Percentiles rank a stretch among this genome's conserved stretches.
These are phyloP conservation scores for Phytophthora fragariaefolia DNA, from an alignment of 352 stramenopile species.

Conservation along the genomic window DNA sequence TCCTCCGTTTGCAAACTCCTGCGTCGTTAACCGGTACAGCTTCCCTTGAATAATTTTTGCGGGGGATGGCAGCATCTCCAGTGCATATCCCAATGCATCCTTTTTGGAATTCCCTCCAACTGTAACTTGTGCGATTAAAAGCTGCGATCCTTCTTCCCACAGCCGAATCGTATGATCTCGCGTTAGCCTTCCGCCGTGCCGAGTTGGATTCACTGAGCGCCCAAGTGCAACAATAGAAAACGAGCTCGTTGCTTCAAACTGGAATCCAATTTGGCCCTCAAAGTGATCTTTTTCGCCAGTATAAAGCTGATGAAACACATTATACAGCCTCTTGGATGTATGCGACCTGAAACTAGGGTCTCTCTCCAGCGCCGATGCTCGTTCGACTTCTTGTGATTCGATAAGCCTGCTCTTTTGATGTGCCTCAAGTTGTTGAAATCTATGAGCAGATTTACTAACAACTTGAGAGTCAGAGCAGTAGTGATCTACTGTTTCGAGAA, in stretches of 20 bases:
- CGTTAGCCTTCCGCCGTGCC: conserved; percentile 68
- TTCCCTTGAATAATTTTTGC: conserved; percentile 82
- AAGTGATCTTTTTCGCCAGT: conserved; percentile 91
- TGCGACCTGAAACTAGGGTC: conserved; percentile 52
- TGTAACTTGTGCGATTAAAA: conserved; percentile 66
- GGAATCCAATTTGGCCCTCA: conserved; percentile 89
- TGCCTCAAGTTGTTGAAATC: conserved; percentile 69
- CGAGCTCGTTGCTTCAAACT: conserved; percentile 86
- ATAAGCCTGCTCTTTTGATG: conserved; percentile 64
- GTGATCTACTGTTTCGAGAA: conserved; percentile 74
- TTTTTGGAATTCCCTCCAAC: conserved; percentile 72
- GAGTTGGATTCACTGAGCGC: conserved; percentile 74
- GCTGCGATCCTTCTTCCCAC: conserved; percentile 85
- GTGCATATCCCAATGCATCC: conserved; percentile 77
- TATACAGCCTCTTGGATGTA: conserved; percentile 80
- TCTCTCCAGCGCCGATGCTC: conserved; percentile 56
- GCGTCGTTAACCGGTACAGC: conserved; percentile 86
- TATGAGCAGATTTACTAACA: conserved; percentile 67
- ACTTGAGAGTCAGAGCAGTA: conserved; percentile 73
- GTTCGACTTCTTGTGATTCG: conserved; percentile 73
- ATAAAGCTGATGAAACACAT: conserved; percentile 90
- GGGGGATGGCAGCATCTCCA: conserved; percentile 61
- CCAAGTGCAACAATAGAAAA: conserved; percentile 86
- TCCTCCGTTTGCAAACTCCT: conserved; percentile 88
- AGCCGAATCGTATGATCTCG: conserved; percentile 80